These are phyloP conservation scores for Helenozyma baotianmanensis DNA, from an alignment of 805 yeast species.

Conservation along the genomic window DNA sequence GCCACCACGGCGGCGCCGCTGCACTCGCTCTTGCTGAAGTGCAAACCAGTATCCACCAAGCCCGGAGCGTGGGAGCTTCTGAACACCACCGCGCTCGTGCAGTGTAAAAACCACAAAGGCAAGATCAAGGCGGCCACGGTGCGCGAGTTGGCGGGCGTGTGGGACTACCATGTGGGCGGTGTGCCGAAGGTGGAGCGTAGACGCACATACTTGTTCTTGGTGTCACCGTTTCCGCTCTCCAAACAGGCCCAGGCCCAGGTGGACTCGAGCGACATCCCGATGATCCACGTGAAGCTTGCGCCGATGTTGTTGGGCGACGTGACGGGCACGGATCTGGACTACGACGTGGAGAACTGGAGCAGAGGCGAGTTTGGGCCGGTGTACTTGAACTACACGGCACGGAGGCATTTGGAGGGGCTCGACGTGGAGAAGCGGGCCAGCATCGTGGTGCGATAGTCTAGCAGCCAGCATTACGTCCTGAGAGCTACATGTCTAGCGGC, in stretches of 20 bases:
- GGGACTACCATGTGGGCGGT: conserved; percentile 30
- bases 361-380: conserved; percentile 33
- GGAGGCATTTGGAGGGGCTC: conserved; percentile 30
- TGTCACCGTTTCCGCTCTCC: conserved; percentile 45
- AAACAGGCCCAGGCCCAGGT: conserved; percentile 43
- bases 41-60: conserved; percentile 2
- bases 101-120: conserved; percentile 48
- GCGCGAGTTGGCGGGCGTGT: conserved; percentile 53
- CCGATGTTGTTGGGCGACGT: conserved; percentile 21
- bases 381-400: conserved; percentile 35
- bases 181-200: conserved; percentile 11
- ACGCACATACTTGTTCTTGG: conserved; percentile 36
- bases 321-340: conserved; percentile 19
- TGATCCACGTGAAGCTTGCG: conserved; percentile 39
- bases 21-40: conserved; percentile 6
- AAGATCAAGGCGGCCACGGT: conserved; percentile 44
- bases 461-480: too few relatives aligned
- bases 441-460: conserved; percentile 4
- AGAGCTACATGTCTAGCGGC: too few relatives aligned
- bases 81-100: conserved; percentile 44
- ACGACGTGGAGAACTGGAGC: conserved; percentile 32
- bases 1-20: background rate
- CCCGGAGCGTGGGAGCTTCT: conserved; percentile 12
- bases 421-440: conserved; percentile 14
- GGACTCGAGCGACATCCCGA: conserved; percentile 42